Evolutionary conservation across 352 stramenopile genomes (phyloP), one percentile per base, ranked within the genome.

Genomic region (Blastocystis sp.): DNA sequence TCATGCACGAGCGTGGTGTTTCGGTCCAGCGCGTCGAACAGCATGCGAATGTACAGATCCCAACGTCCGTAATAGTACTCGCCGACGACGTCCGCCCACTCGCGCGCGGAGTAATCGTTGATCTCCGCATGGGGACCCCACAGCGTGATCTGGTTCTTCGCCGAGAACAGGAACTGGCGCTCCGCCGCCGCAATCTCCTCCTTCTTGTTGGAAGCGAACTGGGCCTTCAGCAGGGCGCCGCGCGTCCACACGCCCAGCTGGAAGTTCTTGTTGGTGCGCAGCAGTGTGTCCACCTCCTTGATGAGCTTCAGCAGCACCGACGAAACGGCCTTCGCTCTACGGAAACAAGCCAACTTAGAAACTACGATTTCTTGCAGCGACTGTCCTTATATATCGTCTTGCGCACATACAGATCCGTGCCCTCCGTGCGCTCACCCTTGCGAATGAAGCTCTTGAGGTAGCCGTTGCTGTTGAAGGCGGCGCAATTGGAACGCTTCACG

Each of bases 131-230:
- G 32, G 0, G 69, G 69, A 32, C 69, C 69, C 69, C 69, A 79
- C n/a, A 79, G 27, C 21, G 69, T 63, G 18, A 79, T 63, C 32
- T 79, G 69, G 49, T 79, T 79, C 53, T 79, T 79, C 1, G 69
- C 69, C 9, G 9, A 32, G 38, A 79, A 79, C 11, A 72, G 0
- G 61, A 72, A 72, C 6, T 48, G 8, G 36, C n/a, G 16, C 61
- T 36, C 2, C 24, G 34, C 38, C 8, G n/a, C 61, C 9, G n/a
- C 69, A n/a, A 79, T 8, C n/a, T 54, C 34, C 21, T 79, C 29
- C 21, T 21, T 59, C 11, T 59, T 27, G 11, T 59, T 27, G 32
- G 11, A 18, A 16, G 51, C 51, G 32, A 16, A 3, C 51, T 3
- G 3, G 32, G 51, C 53, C 69, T 61, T 79, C 38, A 27, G 9